Conservation (phyloP, 2,329 filamentous ascomycete species). For the Amphichorda felina region DNA sequence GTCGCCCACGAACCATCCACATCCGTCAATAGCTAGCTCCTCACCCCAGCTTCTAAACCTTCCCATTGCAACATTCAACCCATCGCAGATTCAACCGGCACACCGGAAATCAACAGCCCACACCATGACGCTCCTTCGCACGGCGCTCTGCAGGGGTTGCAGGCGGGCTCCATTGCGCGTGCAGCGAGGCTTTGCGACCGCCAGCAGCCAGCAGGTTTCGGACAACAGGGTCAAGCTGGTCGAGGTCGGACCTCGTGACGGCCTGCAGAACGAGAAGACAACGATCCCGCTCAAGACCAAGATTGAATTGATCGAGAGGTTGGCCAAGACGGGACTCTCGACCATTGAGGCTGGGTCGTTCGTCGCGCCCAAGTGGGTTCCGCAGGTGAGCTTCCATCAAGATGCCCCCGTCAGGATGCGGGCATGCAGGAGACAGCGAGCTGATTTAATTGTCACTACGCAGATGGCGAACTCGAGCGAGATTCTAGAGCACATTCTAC, state of each 20-base stretch:
- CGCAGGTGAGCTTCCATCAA: slow-evolving; percentile 53
- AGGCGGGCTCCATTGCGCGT: slow-evolving; percentile 14
- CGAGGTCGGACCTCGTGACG: slow-evolving; percentile 76
- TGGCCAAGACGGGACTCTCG: slow-evolving; percentile 55
- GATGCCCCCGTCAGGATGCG: too few species aligned
- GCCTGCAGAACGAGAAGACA: slow-evolving; percentile 75
- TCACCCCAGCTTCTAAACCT: slow-evolving; percentile 4
- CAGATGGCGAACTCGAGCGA: slow-evolving; percentile 72
- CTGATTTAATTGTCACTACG: too few species aligned
- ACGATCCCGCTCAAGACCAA: slow-evolving; percentile 61
- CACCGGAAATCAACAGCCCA: not conserved
- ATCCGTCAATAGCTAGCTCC: not conserved
- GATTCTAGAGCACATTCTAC: slow-evolving; percentile 58
- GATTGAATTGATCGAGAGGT: slow-evolving; percentile 59
- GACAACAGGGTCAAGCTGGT: slow-evolving; percentile 51
- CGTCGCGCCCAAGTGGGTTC: slow-evolving; percentile 75
- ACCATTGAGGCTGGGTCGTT: slow-evolving; percentile 77
- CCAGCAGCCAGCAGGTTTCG: slow-evolving; percentile 13
- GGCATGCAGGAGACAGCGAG: too few species aligned
- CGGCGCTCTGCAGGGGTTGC: slow-evolving; percentile 25
- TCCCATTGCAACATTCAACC: slow-evolving; percentile 5
- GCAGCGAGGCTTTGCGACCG: slow-evolving; percentile 27
- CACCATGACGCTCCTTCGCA: slow-evolving; percentile 22
- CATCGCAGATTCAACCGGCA: slow-evolving; percentile 4
- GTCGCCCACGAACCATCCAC: not conserved